Evolutionary conservation across 2,329 filamentous ascomycete genomes (phyloP), one percentile per base, ranked within the genome.

Genomic region (Verticillium klebahnii): DNA sequence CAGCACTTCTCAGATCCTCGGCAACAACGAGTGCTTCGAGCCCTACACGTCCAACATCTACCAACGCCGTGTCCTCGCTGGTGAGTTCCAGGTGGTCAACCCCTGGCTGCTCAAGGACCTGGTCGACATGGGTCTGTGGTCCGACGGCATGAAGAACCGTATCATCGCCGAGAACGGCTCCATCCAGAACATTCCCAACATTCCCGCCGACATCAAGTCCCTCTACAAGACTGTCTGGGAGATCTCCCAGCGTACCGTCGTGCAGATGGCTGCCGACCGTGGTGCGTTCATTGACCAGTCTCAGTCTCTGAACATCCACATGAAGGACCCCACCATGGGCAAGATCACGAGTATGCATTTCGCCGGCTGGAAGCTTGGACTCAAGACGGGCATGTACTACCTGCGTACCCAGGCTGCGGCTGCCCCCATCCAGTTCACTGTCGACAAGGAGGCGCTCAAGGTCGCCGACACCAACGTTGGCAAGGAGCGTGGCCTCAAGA

Each of bases 381-480:
- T 99, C 69, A 99, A 99, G 90, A 99, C 95, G 39, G 95, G 95
- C 82, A 98, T 99, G 95, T 99, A 99, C 88, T 99, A 99, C 80
- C 89, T 99, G 70, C 92, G 95, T 71, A 99, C 95, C 57, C 95
- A 96, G 88, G 95, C 95, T 66, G 95, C 95, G 39, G 93, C 93
- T 19, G 93, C 93, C 56, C 95, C 95, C 60, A 99, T 99, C 68
- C 95, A 99, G 78, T 99, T 99, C 82, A 99, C 95, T 5, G 95
- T 99, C 73, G 95, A 99, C 74, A 94, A 99, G 78, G 92, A 97
- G 78, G 91, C 92, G 61, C 88, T 99, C 69, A 92, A 93, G 81
- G 87, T 97, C 56, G 86, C 86, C 45, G 95, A 99, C 74, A 91
- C 87, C 67, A 91, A 89, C 69, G 81, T 93, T 56, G 87, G 89